phyloP scores from a whole-genome alignment of 176 grass and related monocot species.

The Oropetium thomaeum region DNA sequence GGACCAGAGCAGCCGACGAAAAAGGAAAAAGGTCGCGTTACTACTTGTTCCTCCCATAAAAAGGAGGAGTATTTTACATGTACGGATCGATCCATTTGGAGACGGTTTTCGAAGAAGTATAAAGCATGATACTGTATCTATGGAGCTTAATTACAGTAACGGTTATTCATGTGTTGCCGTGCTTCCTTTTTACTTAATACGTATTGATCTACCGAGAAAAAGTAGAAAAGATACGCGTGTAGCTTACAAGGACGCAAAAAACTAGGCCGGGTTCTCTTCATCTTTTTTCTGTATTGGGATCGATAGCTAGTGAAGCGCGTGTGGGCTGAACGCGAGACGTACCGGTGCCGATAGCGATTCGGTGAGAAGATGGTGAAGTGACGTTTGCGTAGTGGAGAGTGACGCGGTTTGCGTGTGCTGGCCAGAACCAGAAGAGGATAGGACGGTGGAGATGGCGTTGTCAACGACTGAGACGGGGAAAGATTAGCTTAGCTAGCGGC shows the following conservation, averaged over 20 bases:
- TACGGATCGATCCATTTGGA: neutral
- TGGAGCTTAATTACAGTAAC: no score
- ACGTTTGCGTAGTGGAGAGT: slow-evolving; percentile 17
- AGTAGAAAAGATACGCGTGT: neutral
- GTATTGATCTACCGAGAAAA: neutral
- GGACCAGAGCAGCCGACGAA: neutral
- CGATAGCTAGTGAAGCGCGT: neutral
- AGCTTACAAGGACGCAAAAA: neutral
- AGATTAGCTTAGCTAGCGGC: no score
- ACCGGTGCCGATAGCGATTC: neutral
- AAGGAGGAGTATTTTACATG: neutral
- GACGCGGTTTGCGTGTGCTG: slow-evolving; percentile 29
- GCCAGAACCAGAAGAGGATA: neutral
- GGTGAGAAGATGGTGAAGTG: neutral
- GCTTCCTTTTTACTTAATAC: neutral
- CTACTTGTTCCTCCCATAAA: no score
- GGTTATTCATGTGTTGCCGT: no score
- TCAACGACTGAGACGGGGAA: no score
- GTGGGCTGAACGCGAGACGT: neutral
- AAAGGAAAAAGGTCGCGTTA: slow-evolving; percentile 2
- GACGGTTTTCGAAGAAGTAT: neutral
- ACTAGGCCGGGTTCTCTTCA: neutral
- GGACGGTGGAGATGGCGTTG: slow-evolving; percentile 9
- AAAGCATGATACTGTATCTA: neutral
- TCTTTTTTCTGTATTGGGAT: neutral